Base-by-base conservation (phyloP, 2,329 filamentous ascomycete species). In the Hypoxylon rubiginosum region DNA sequence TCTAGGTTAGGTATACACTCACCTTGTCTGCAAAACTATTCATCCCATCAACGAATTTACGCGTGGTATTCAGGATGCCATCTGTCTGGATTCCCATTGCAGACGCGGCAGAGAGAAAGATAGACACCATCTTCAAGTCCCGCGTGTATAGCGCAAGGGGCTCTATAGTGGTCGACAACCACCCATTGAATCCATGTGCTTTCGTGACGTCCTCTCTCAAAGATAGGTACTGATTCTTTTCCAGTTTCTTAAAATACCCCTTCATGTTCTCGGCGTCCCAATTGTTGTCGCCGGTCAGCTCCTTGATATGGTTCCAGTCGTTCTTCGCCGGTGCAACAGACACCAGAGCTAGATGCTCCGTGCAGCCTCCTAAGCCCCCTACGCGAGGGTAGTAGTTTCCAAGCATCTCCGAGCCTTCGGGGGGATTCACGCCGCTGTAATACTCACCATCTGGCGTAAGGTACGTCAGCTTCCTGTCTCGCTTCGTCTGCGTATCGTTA, bases 391-490 rank as follows among this genome's bases (percentile, higher is more conserved):
- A 90, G 8, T 86, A 79, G 13, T 84, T 85, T 3, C 88, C 88
- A 68, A 84, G 80, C 66, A 82, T 76, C 3, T 73, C 80, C 0
- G 87, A 84, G 11, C 84, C 85, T 5, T 77, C 76, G 0, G 88
- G 88, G 1, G 85, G 86, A 61, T 81, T 78, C 6, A 83, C 75
- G 13, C 88, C 87, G 15, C 82, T 84, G 71, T 89, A 89, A 24
- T 82, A 77, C 3, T 78, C 74, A 17, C 85, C 86, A 49, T 84
- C 76, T 0, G 83, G 79, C 0, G 84, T 85, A 8, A 82, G 73
- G 73, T 88, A 90, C 1, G 84, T 84, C 50, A 86, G 85, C 80
- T 91, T 90, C 70, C 79, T 84, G 73, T 91, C 87, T 55, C 81
- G 79, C 21, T 83, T 80, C 67, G 88, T 85, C 39, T 84, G 81